Evolutionary conservation across 2,329 filamentous ascomycete genomes (phyloP), one percentile per base, ranked within the genome.

Genomic region (Colletotrichum sp.): DNA sequence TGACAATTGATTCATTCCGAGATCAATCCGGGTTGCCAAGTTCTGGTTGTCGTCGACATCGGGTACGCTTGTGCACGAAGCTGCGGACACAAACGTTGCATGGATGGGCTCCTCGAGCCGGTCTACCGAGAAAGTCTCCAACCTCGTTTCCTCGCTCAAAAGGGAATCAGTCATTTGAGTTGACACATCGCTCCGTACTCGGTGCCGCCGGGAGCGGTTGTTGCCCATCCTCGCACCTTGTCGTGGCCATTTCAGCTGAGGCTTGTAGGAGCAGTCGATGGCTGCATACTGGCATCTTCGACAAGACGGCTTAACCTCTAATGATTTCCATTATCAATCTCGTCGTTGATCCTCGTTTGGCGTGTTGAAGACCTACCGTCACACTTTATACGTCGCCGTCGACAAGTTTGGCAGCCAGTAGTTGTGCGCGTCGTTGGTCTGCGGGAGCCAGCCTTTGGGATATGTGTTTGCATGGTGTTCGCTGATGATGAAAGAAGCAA

Each of bases 361-460:
- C 0, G 9, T n/a, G 3, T n/a, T 43, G 2, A 43, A 5, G 18
- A n/a, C 38, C 8, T 43, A 43, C 38, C 38, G 18, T 43, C 38
- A 43, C 38, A 43, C 38, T 43, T 43, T 43, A 43, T 12, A 43
- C 9, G 38, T 43, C 38, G 38, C 18, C 38, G 38, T 43, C 18
- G 38, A 43, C 38, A 43, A 6, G 38, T 43, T n/a, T 43, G 38
- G 38, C 38, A 43, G 38, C 38, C 38, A 4, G 38, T 43, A 10
- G 38, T 43, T 43, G 38, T 43, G 38, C 38, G 38, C 6, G 38
- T n/a, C 9, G 38, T 43, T n/a, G 38, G 9, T 43, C 9, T 43
- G 3, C 18, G 18, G 1, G 18, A 43, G 1, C 9, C 0, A 43
- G 38, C n/a, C 2, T 18, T n/a, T 43, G 9, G 38, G 5, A 18